A percentile compares a stretch with the other conserved stretches of the same genome.
phyloP scores from a whole-genome alignment of 2,329 filamentous ascomycete species.

The Myriosclerotinia duriaeana region DNA sequence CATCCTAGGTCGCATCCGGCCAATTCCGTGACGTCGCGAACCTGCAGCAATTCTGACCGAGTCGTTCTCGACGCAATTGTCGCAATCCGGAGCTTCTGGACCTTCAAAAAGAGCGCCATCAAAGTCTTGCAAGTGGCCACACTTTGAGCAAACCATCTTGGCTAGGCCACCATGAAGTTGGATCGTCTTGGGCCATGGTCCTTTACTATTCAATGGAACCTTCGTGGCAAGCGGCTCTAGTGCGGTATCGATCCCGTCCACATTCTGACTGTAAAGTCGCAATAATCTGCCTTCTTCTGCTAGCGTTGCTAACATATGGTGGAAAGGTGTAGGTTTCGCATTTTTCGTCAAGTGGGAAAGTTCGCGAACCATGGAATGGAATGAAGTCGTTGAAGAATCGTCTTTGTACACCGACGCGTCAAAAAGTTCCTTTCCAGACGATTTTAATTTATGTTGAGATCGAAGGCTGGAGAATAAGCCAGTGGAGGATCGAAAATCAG shows the following conservation, averaged over 20 bases:
- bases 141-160: conserved; percentile 97
- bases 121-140: conserved; percentile 72
- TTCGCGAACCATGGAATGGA: conserved; percentile 94
- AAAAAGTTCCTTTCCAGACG: conserved; percentile 92
- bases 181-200: conserved; percentile 88
- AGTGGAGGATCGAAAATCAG: conserved; percentile 89
- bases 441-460: conserved; percentile 84
- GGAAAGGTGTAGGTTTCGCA: conserved; percentile 82
- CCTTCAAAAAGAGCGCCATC: conserved; percentile 79
- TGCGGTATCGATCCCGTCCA: conserved; percentile 88
- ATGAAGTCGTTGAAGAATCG: conserved; percentile 81
- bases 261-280: conserved; percentile 93
- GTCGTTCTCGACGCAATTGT: conserved; percentile 72
- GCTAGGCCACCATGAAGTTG: conserved; percentile 91
- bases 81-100: conserved; percentile 77
- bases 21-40: conserved; percentile 91
- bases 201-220: conserved; percentile 78
- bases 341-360: conserved; percentile 75
- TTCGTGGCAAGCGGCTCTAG: conserved; percentile 76
- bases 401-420: conserved; percentile 97
- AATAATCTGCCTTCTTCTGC: conserved; percentile 83
- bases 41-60: conserved; percentile 73
- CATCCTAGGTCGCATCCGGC: conserved; percentile 84
- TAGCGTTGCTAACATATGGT: conserved; percentile 88
- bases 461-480: conserved; percentile 86